Conservation (phyloP, 495 filamentous ascomycete species). For the Thozetella sp. region DNA sequence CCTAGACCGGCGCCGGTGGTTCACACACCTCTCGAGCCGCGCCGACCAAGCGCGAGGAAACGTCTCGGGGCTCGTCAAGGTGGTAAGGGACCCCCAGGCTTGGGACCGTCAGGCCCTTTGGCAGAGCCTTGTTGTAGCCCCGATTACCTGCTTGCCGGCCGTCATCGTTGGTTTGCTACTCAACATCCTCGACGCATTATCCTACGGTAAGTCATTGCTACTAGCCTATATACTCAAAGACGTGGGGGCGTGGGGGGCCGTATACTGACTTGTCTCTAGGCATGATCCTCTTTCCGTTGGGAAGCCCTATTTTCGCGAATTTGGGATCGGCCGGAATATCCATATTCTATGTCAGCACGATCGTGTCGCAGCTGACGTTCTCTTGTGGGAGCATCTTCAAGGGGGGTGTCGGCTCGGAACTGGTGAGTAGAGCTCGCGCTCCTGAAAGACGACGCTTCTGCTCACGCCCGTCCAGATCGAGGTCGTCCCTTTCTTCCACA, state of each 20-base stretch:
- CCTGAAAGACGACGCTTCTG: background rate
- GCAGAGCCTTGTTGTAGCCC: conserved; percentile 63
- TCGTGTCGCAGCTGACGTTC: conserved; percentile 91
- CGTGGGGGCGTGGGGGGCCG: background rate
- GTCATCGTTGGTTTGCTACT: conserved; percentile 87
- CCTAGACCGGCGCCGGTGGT: conserved; percentile 13
- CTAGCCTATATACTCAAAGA: background rate
- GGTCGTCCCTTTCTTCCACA: conserved; percentile 96
- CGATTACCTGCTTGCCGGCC: conserved; percentile 73
- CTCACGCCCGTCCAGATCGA: conserved; percentile 64
- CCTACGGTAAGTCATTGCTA: conserved; percentile 67
- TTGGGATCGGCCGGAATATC: conserved; percentile 93
- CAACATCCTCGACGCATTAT: conserved; percentile 92
- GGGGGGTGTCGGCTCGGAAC: conserved; percentile 93
- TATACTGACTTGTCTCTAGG: conserved; percentile 39
- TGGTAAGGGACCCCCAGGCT: conserved; percentile 58
- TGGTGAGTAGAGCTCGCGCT: conserved; percentile 52
- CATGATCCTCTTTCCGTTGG: conserved; percentile 94
- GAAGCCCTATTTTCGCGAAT: conserved; percentile 76
- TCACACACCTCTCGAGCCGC: conserved; percentile 5
- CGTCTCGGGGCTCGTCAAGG: conserved; percentile 11
- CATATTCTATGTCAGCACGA: conserved; percentile 98
- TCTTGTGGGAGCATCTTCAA: conserved; percentile 88
- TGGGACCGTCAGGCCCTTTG: conserved; percentile 73
- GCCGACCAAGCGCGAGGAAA: conserved; percentile 7